phyloP scores from a whole-genome alignment of 257 asterid genomes.

The Petunia secreta region DNA sequence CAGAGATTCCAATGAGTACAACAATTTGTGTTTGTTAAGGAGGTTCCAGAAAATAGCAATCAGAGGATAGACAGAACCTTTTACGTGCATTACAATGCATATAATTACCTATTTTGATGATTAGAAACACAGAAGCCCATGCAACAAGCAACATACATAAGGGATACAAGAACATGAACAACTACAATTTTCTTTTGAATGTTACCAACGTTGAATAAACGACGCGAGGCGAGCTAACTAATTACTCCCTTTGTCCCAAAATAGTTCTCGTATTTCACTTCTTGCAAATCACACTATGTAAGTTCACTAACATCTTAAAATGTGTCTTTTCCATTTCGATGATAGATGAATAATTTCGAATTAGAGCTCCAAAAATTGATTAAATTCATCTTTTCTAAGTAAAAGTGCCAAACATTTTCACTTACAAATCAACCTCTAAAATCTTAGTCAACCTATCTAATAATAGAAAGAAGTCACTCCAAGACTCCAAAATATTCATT shows the following conservation, averaged over 20 bases:
- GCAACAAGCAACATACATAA: background rate
- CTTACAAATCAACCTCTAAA: background rate
- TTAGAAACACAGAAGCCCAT: background rate
- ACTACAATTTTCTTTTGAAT: background rate
- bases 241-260: background rate
- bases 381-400: background rate
- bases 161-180: background rate
- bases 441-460: background rate
- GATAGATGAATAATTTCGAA: background rate
- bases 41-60: background rate
- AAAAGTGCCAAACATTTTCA: too few species aligned
- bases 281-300: background rate
- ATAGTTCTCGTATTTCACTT: background rate
- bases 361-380: background rate
- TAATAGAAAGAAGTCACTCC: background rate
- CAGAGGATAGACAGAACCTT: background rate
- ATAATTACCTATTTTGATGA: background rate
- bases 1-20: background rate
- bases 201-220: too few species aligned
- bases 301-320: background rate
- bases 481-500: conserved; percentile 12
- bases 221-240: background rate
- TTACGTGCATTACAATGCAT: background rate
- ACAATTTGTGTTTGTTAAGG: background rate
- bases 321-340: background rate